Conservation (phyloP, 129 eudicot species). For the Deinandra increscens region DNA sequence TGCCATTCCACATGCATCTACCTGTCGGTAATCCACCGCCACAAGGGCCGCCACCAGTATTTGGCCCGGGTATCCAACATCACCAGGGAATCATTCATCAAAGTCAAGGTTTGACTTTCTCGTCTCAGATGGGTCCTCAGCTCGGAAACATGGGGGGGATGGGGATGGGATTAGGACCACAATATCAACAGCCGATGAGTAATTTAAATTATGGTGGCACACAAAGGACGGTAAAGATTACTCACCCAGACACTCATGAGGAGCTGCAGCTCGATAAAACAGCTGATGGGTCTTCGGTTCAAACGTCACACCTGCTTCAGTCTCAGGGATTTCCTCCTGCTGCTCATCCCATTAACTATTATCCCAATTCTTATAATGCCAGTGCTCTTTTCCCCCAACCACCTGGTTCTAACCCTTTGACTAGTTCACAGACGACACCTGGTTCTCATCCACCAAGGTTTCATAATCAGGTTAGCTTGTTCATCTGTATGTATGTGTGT, state of each 20-base stretch:
- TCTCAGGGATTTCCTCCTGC: conserved; percentile 59
- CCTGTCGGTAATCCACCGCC: conserved; percentile 53
- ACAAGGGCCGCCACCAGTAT: conserved; percentile 1
- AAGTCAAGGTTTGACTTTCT: conserved; percentile 50
- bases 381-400: conserved; percentile 30
- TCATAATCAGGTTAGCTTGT: conserved; percentile 54
- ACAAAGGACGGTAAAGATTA: conserved; percentile 82
- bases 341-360: conserved; percentile 47
- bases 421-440: conserved; percentile 45
- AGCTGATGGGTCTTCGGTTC: conserved; percentile 44
- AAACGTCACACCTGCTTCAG: conserved; percentile 51
- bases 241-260: conserved; percentile 90
- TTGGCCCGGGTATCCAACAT: conserved; percentile 59
- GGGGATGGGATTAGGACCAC: conserved; percentile 57
- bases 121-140: conserved; percentile 72
- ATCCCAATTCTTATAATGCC: conserved; percentile 54
- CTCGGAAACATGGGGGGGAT: conserved; percentile 36
- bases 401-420: conserved; percentile 52
- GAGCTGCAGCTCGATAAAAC: conserved; percentile 63
- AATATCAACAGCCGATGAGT: conserved; percentile 60
- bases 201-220: conserved; percentile 40
- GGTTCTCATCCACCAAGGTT: conserved; percentile 59
- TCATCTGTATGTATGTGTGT: no score
- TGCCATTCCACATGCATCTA: conserved; percentile 61
- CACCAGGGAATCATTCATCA: conserved; percentile 88